A percentile compares a stretch with the other conserved stretches of the same genome.
These are phyloP conservation scores for Amauroascus verrucosus DNA, from an alignment of 2,329 filamentous ascomycete species.

Conservation along the genomic window DNA sequence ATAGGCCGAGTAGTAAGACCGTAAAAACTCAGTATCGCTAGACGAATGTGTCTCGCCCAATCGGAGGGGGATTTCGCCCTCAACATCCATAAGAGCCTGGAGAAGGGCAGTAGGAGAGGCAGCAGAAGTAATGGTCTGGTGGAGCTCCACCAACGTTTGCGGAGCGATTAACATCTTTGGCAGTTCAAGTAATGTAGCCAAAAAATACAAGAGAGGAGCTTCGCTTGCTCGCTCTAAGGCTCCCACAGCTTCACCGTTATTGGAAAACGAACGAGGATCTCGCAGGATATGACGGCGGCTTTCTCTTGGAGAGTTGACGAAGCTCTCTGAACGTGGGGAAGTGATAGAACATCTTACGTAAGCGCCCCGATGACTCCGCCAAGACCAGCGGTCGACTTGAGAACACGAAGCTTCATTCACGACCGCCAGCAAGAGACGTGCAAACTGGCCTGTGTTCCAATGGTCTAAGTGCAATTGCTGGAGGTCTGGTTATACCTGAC, in stretches of 20 bases:
- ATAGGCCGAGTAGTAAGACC: conserved; percentile 32
- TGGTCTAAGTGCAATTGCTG: neutral
- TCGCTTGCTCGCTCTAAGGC: neutral
- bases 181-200: neutral
- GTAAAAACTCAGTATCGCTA: conserved; percentile 24
- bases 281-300: too few relatives aligned
- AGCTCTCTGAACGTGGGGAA: neutral
- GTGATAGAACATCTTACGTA: neutral
- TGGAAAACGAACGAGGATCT: too few relatives aligned
- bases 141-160: conserved; percentile 22
- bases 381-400: neutral
- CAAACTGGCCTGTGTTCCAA: neutral
- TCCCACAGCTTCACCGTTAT: neutral
- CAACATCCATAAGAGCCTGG: conserved; percentile 28
- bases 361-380: conserved; percentile 2
- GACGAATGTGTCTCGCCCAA: conserved; percentile 19
- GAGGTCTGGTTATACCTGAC: neutral
- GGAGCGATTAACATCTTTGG: neutral
- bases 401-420: conserved; percentile 10
- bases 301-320: too few relatives aligned
- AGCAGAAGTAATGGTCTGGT: conserved; percentile 22
- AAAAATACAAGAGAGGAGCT: neutral
- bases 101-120: conserved; percentile 28
- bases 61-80: conserved; percentile 27
- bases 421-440: neutral